Evolutionary conservation across 2,329 filamentous ascomycete species (phyloP).

Genomic region (Clarireedia homoeocarpa): DNA sequence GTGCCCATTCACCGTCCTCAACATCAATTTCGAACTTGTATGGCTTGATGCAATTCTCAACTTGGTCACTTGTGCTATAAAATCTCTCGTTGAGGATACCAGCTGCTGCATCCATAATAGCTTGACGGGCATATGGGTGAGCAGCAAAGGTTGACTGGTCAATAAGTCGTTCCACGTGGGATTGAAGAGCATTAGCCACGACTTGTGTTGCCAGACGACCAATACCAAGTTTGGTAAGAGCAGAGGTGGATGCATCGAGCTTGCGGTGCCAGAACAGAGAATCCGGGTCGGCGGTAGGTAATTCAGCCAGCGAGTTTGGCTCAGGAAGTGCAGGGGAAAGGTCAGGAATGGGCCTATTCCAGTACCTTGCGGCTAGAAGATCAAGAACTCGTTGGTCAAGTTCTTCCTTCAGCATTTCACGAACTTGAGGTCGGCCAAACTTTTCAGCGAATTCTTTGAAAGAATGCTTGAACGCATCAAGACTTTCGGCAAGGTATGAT

Average conservation of each 20-base stretch:
- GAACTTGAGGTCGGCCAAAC: conserved; percentile 85
- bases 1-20: conserved; percentile 79
- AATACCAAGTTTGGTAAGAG: conserved; percentile 88
- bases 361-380: conserved; percentile 85
- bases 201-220: conserved; percentile 88
- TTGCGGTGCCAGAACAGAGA: conserved; percentile 90
- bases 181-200: conserved; percentile 79
- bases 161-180: conserved; percentile 73
- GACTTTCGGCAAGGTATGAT: conserved; percentile 88
- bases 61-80: conserved; percentile 94
- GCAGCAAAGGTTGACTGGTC: conserved; percentile 74
- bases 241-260: conserved; percentile 83
- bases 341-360: conserved; percentile 92
- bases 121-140: conserved; percentile 85
- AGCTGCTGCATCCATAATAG: conserved; percentile 86
- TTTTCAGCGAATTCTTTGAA: conserved; percentile 89
- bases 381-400: conserved; percentile 93
- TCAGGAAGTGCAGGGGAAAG: conserved; percentile 60
- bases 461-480: conserved; percentile 95
- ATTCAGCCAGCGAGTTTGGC: conserved; percentile 62
- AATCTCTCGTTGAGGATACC: conserved; percentile 89
- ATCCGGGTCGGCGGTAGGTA: conserved; percentile 78
- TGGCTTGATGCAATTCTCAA: conserved; percentile 98
- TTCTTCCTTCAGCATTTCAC: conserved; percentile 81
- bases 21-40: conserved; percentile 98